Conservation (phyloP, 306 rosid species). For the Biancaea sappan region DNA sequence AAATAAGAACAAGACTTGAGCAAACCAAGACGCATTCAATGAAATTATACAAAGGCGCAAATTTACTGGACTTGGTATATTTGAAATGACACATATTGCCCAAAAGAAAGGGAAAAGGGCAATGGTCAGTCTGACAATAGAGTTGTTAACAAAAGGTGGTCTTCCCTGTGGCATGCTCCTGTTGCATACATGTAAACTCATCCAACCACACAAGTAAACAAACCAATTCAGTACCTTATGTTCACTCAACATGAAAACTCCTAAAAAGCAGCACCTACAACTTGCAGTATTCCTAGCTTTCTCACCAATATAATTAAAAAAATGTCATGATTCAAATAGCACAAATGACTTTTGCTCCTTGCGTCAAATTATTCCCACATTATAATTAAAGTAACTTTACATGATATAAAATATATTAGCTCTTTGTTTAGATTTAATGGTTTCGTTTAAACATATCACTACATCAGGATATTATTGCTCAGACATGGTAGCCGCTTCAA, state of each 20-base stretch:
- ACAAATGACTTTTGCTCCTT: neutral
- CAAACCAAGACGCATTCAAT: neutral
- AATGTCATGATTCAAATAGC: neutral
- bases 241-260: neutral
- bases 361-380: neutral
- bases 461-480: neutral
- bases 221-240: neutral
- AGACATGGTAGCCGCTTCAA: neutral
- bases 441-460: neutral
- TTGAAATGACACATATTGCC: neutral
- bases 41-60: neutral
- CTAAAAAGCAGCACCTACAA: neutral
- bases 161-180: neutral
- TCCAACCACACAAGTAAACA: neutral
- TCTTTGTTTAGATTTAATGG: neutral
- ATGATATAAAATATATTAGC: neutral
- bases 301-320: neutral
- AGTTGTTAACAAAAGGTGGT: neutral
- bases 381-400: conserved; percentile 7
- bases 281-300: neutral
- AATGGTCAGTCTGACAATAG: neutral
- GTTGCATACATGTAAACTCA: neutral
- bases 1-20: conserved; percentile 17
- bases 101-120: neutral
- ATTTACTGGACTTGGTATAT: neutral